Evolutionary conservation across 129 eudicot species (phyloP).

Genomic region (Flaveria brownii): DNA sequence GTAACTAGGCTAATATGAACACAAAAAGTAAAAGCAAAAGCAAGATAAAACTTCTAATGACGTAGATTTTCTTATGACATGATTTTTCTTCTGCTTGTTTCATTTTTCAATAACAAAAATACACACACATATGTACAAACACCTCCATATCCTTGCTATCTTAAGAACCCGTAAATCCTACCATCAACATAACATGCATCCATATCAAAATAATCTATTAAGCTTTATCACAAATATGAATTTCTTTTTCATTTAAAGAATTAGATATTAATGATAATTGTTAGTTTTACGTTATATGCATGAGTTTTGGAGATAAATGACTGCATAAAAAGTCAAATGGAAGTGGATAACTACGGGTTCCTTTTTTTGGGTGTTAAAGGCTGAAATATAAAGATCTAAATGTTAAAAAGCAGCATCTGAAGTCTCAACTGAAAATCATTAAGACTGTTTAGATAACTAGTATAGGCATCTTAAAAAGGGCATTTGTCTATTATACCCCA

Average conservation of each 20-base stretch:
- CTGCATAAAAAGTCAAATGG: constrained; percentile 11
- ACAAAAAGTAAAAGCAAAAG: constrained; percentile 7
- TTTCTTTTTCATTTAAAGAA: background rate
- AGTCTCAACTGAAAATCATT: background rate
- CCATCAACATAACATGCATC: background rate
- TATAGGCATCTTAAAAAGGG: background rate
- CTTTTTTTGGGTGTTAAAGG: constrained; percentile 1
- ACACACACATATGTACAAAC: constrained; percentile 20
- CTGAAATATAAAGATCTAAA: constrained; percentile 5
- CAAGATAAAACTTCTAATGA: background rate
- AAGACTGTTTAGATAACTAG: background rate
- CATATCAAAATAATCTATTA: constrained; percentile 8
- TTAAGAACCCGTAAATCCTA: constrained; percentile 7
- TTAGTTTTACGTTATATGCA: background rate
- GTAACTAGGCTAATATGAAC: constrained; percentile 22
- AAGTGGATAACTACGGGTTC: background rate
- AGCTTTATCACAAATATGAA: background rate
- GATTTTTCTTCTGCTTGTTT: constrained; percentile 6
- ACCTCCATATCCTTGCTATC: constrained; percentile 7
- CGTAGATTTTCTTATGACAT: constrained; percentile 1
- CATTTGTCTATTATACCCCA: constrained; percentile 11
- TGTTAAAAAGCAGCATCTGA: background rate
- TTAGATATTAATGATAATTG: background rate
- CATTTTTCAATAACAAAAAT: background rate
- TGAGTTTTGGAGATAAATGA: constrained; percentile 5